Conservation (phyloP, 2,329 filamentous ascomycete species). For the Cytospora mali region DNA sequence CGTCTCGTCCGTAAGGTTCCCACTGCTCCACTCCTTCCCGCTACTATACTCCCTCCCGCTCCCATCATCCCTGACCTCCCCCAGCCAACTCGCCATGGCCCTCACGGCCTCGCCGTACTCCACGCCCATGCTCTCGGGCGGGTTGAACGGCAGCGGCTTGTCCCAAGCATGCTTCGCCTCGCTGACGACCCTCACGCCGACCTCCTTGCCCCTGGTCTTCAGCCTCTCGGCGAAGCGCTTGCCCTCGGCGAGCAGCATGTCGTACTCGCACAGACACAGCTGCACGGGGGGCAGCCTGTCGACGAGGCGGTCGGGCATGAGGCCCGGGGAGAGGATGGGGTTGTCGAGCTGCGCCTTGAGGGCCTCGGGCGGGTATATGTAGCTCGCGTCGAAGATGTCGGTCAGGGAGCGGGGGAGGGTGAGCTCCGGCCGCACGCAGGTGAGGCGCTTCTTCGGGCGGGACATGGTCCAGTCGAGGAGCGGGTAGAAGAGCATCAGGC, state of each 20-base stretch:
- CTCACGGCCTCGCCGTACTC: slow-evolving; percentile 28
- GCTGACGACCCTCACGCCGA: slow-evolving; percentile 50
- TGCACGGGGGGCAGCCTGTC: slow-evolving; percentile 55
- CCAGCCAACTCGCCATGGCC: slow-evolving; percentile 23
- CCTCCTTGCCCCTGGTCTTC: slow-evolving; percentile 53
- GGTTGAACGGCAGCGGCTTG: slow-evolving; percentile 50
- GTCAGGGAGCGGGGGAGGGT: slow-evolving; percentile 61
- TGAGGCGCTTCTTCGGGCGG: slow-evolving; percentile 57
- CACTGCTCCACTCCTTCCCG: slow-evolving; percentile 9
- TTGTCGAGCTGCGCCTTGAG: slow-evolving; percentile 48
- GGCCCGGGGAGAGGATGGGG: slow-evolving; percentile 60
- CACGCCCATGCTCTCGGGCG: slow-evolving; percentile 15
- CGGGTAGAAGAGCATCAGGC: slow-evolving; percentile 63
- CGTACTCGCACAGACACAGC: slow-evolving; percentile 64
- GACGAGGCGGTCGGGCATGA: slow-evolving; percentile 57
- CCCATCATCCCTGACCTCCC: slow-evolving; percentile 13
- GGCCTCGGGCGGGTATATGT: slow-evolving; percentile 56
- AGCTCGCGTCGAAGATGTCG: slow-evolving; percentile 64
- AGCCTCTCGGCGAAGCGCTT: slow-evolving; percentile 64
- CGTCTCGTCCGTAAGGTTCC: slow-evolving; percentile 11
- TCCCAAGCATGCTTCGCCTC: slow-evolving; percentile 68
- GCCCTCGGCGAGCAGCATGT: slow-evolving; percentile 65
- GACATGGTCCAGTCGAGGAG: slow-evolving; percentile 62
- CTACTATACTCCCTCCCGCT: slow-evolving; percentile 8
- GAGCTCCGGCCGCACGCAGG: slow-evolving; percentile 57